These are phyloP conservation scores for Epichloe typhina DNA, from an alignment of 2,329 filamentous ascomycete genomes.

Conservation along the genomic window DNA sequence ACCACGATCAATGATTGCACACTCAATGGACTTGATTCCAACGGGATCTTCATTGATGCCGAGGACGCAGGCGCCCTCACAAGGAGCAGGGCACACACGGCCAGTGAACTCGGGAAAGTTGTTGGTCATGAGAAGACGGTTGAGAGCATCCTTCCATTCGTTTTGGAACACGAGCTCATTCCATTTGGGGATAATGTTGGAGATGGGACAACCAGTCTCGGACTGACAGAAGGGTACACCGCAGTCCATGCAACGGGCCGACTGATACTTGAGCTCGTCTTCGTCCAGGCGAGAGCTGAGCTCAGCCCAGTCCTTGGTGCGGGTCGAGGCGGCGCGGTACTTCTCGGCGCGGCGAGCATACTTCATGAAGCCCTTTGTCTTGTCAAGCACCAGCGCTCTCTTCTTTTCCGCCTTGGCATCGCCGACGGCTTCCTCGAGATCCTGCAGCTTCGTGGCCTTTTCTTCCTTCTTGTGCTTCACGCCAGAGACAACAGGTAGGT, in stretches of 20 bases:
- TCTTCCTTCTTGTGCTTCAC: conserved; percentile 48
- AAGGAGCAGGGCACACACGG: conserved; percentile 91
- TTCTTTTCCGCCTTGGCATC: conserved; percentile 82
- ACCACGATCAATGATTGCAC: conserved; percentile 91
- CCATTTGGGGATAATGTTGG: conserved; percentile 96
- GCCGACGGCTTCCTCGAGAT: conserved; percentile 84
- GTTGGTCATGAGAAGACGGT: conserved; percentile 88
- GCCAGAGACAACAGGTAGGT: conserved; percentile 63
- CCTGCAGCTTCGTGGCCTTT: conserved; percentile 58
- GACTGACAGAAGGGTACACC: conserved; percentile 98
- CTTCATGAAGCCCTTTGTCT: conserved; percentile 96
- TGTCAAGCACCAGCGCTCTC: conserved; percentile 84
- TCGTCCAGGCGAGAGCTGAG: conserved; percentile 77
- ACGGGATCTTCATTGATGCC: conserved; percentile 96
- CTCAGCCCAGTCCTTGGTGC: conserved; percentile 89
- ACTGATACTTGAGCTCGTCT: conserved; percentile 93
- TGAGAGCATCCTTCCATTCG: conserved; percentile 84
- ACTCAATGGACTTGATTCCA: conserved; percentile 96
- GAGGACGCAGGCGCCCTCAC: conserved; percentile 88
- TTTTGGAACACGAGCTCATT: conserved; percentile 67
- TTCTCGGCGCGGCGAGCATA: conserved; percentile 88
- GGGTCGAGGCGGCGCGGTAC: conserved; percentile 71
- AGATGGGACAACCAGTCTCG: conserved; percentile 88
- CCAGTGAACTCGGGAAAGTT: conserved; percentile 98
- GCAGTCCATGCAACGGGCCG: conserved; percentile 96